These are phyloP conservation scores for Nannochloropsis gaditana DNA, from an alignment of 108 stramenopile species.

Conservation along the genomic window DNA sequence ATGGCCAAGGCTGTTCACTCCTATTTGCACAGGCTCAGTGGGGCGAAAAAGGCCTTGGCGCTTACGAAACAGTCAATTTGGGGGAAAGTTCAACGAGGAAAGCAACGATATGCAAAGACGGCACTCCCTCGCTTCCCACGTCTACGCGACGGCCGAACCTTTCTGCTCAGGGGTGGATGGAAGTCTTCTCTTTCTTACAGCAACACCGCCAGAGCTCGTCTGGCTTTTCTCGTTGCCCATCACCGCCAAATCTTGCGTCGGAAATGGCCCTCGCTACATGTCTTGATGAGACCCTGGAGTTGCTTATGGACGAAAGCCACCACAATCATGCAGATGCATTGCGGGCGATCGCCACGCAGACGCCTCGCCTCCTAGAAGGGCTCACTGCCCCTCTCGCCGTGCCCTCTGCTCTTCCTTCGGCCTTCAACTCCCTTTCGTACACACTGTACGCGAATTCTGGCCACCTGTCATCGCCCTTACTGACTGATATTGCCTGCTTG, in stretches of 20 bases:
- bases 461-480: neutral
- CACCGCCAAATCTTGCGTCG: neutral
- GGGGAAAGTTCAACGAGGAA: neutral
- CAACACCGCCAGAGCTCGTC: neutral
- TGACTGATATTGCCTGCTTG: conserved; percentile 7
- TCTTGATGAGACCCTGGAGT: neutral
- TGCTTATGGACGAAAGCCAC: neutral
- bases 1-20: neutral
- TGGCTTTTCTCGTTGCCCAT: neutral
- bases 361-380: conserved; percentile 1
- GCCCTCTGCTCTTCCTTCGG: neutral
- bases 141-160: neutral
- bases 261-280: neutral
- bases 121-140: neutral
- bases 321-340: neutral
- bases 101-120: neutral
- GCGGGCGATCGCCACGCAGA: neutral
- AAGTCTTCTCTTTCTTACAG: neutral
- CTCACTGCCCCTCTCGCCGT: neutral
- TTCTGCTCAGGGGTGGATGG: neutral
- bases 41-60: neutral
- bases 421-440: neutral
- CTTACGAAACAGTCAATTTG: neutral
- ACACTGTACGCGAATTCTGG: neutral
- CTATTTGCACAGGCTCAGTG: neutral